Evolutionary conservation across 164 flowering plant species (phyloP).

Genomic region (Magnolia officinalis): DNA sequence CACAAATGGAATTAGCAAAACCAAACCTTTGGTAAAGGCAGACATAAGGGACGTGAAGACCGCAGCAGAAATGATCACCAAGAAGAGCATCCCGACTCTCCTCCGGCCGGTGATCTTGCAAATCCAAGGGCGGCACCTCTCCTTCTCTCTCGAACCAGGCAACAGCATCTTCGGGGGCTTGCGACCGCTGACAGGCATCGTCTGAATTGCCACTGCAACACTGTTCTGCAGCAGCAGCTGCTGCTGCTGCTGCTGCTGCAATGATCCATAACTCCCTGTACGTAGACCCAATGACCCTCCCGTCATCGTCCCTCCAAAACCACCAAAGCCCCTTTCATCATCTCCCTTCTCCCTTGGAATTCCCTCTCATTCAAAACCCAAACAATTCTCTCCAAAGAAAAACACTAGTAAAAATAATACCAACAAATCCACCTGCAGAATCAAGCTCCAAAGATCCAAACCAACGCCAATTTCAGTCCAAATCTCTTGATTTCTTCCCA

Average conservation of each 20-base stretch:
- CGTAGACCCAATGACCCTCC: conserved; percentile 80
- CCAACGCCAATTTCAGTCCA: not conserved
- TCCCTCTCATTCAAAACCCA: conserved; percentile 29
- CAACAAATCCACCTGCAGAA: not conserved
- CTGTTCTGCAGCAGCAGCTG: conserved; percentile 21
- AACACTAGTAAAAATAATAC: not conserved
- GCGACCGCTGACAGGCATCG: conserved; percentile 22
- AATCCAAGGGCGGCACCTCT: conserved; percentile 36
- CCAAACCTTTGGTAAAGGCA: conserved; percentile 26
- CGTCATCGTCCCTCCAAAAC: conserved; percentile 61
- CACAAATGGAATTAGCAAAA: not conserved
- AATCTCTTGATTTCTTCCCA: not conserved
- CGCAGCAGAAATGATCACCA: conserved; percentile 20
- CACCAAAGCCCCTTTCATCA: conserved; percentile 40
- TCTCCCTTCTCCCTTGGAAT: conserved; percentile 24
- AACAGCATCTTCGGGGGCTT: conserved; percentile 45
- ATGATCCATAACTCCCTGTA: conserved; percentile 68
- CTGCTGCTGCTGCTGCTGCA: conserved; percentile 38
- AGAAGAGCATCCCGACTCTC: conserved; percentile 52
- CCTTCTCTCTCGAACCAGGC: conserved; percentile 56
- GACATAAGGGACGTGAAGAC: conserved; percentile 23
- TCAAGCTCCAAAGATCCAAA: not conserved
- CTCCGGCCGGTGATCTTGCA: conserved; percentile 46
- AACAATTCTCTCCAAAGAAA: conserved; percentile 3
- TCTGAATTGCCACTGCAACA: conserved; percentile 28